Conservation (phyloP, 139 green algal species). For the Chlamydomonas schloesseri region DNA sequence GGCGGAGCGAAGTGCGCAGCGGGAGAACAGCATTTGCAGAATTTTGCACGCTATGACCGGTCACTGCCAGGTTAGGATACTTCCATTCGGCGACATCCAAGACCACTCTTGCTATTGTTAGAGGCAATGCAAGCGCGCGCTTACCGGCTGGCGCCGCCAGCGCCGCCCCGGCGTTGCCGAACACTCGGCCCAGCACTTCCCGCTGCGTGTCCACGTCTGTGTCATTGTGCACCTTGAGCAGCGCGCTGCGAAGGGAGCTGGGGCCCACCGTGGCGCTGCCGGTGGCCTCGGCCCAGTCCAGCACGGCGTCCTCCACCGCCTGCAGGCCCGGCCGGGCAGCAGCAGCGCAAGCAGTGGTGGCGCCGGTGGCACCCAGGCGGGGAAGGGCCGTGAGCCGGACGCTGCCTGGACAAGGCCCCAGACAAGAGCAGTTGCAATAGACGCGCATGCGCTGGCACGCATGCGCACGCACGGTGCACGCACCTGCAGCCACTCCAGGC, state of each 20-base stretch:
- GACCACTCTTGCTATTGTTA: too few relatives aligned
- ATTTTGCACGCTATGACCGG: background rate
- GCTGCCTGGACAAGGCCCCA: too few relatives aligned
- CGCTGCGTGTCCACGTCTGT: constrained; percentile 13
- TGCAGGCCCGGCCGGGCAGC: too few relatives aligned
- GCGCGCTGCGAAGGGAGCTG: constrained; percentile 6
- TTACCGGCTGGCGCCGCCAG: constrained; percentile 15
- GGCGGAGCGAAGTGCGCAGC: too few relatives aligned
- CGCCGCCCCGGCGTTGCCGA: background rate
- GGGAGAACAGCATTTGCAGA: background rate
- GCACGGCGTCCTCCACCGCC: constrained; percentile 43
- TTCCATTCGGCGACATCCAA: too few relatives aligned
- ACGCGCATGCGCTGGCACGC: too few relatives aligned
- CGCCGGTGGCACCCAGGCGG: too few relatives aligned
- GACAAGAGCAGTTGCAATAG: too few relatives aligned
- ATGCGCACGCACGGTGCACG: too few relatives aligned
- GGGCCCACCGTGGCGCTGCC: background rate
- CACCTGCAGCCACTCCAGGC: constrained; percentile 43
- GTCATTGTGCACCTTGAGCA: constrained; percentile 11
- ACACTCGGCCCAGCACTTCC: constrained; percentile 22
- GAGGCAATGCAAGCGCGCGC: background rate
- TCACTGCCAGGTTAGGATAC: too few relatives aligned
- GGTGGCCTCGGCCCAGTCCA: constrained; percentile 42
- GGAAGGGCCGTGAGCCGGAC: too few relatives aligned
- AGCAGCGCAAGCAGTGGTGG: too few relatives aligned